These are phyloP conservation scores for Heliamphora pulchella DNA, from an alignment of 179 eudicot species.

Conservation along the genomic window DNA sequence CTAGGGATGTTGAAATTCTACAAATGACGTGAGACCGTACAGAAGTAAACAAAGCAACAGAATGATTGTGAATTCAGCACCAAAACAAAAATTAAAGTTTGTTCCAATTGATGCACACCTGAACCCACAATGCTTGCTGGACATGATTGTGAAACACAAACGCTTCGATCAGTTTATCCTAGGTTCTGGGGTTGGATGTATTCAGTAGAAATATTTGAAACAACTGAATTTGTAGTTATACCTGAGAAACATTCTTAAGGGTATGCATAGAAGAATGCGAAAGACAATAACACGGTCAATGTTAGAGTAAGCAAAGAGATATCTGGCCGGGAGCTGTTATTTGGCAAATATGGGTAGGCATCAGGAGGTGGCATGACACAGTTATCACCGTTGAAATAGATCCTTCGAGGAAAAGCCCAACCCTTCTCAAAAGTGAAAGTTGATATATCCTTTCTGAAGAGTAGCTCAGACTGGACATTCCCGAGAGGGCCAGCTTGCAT, in stretches of 20 bases:
- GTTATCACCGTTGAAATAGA: conserved; percentile 36
- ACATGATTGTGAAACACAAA: not conserved
- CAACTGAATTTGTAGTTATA: not conserved
- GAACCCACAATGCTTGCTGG: not conserved
- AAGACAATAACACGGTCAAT: conserved; percentile 21
- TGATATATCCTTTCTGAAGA: conserved; percentile 26
- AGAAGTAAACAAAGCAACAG: not conserved
- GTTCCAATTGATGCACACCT: conserved; percentile 9
- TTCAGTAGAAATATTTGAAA: not conserved
- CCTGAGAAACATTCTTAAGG: conserved; percentile 17
- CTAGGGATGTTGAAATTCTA: conserved; percentile 10
- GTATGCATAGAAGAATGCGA: conserved; percentile 21
- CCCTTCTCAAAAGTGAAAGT: conserved; percentile 28
- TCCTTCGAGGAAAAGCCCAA: conserved; percentile 38
- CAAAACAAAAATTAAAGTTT: not conserved
- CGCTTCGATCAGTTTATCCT: not conserved
- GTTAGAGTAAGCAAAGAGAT: conserved; percentile 23
- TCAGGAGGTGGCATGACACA: conserved; percentile 43
- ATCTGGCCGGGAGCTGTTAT: conserved; percentile 20
- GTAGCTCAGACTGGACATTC: conserved; percentile 35
- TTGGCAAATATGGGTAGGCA: conserved; percentile 29
- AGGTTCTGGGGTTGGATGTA: not conserved
- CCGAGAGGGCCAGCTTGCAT: conserved; percentile 32
- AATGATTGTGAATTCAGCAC: conserved; percentile 8
- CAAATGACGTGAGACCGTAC: conserved; percentile 5